These are phyloP conservation scores for Aureobasidium sp. DNA, from an alignment of 2,329 filamentous ascomycete species.

Conservation along the genomic window DNA sequence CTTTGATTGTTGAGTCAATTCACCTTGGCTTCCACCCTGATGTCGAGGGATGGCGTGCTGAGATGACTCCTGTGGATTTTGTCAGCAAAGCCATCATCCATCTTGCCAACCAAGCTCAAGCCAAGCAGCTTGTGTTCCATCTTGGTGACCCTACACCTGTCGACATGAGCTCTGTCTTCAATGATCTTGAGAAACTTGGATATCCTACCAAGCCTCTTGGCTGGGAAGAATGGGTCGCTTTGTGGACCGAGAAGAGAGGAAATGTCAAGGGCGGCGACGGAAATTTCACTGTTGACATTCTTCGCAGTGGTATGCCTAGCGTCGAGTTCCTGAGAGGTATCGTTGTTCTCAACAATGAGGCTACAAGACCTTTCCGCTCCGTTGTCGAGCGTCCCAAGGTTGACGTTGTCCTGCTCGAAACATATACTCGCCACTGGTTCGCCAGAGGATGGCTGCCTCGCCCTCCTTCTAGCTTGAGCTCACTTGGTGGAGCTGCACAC, in stretches of 20 bases:
- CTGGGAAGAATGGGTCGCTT: conserved; percentile 67
- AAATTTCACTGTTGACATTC: conserved; percentile 70
- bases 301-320: conserved; percentile 72
- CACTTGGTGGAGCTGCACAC: conserved; percentile 39
- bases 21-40: conserved; percentile 64
- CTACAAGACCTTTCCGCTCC: conserved; percentile 55
- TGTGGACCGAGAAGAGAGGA: conserved; percentile 67
- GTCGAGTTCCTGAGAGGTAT: conserved; percentile 64
- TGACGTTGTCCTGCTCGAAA: conserved; percentile 63
- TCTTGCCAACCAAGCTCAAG: conserved; percentile 57
- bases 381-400: conserved; percentile 61
- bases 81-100: conserved; percentile 68
- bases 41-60: conserved; percentile 67
- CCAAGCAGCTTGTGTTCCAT: conserved; percentile 62
- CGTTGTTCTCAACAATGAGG: conserved; percentile 65
- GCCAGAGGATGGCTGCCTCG: conserved; percentile 67
- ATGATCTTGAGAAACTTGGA: conserved; percentile 57
- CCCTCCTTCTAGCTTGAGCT: conserved; percentile 49
- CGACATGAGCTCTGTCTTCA: conserved; percentile 59
- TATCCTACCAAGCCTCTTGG: conserved; percentile 60
- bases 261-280: conserved; percentile 59
- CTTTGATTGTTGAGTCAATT: conserved; percentile 69
- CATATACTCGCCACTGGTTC: conserved; percentile 73
- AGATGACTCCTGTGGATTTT: conserved; percentile 81
- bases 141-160: conserved; percentile 67